Base-by-base conservation (phyloP, 768 basidiomycete species). In the Lactarius psammicola region DNA sequence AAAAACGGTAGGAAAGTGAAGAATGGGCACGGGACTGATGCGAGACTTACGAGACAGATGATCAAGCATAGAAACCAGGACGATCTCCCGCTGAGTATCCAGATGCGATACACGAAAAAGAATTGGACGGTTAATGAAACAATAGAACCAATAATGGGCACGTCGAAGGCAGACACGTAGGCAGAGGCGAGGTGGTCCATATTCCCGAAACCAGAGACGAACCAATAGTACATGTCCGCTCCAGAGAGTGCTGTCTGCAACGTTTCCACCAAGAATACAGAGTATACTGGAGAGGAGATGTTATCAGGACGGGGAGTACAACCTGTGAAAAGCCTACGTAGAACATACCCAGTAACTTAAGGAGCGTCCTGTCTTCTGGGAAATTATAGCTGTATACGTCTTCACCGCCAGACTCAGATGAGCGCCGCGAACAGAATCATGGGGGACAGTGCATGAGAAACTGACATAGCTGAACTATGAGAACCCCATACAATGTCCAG, bases 401-500 rank as follows among this genome's bases (percentile, higher is more conserved):
- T 65, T 20, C 4, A n/a, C 4, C 23, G 17, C 4, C 8, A 10
- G 15, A 17, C 17, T n/a, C n/a, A n/a, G 1, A n/a, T 58, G 10
- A 63, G 57, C 23, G n/a, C 23, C 13, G 18, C 13, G 5, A 26
- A 20, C 17, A 20, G 54, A 28, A 5, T 31, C 17, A 36, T 0
- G 13, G 36, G 31, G n/a, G n/a, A n/a, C n/a, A n/a, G n/a, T n/a
- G n/a, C n/a, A 8, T 8, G 26, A 49, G 13, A 54, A 18, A 68
- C 75, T 49, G 36, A 76, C 75, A 76, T 54, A 72, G 57, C 72
- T 76, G 75, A n/a, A 75, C 68, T 9, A 63, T 34, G 30, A 76
- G 66, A 20, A 68, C 68, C 11, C 75, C 75, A 56, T 69, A 76
- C 8, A 76, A 56, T 9, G 67, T 63, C 62, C 69, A 75, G 62